phyloP scores from a whole-genome alignment of 257 asterid species.

The Primulina eburnea region DNA sequence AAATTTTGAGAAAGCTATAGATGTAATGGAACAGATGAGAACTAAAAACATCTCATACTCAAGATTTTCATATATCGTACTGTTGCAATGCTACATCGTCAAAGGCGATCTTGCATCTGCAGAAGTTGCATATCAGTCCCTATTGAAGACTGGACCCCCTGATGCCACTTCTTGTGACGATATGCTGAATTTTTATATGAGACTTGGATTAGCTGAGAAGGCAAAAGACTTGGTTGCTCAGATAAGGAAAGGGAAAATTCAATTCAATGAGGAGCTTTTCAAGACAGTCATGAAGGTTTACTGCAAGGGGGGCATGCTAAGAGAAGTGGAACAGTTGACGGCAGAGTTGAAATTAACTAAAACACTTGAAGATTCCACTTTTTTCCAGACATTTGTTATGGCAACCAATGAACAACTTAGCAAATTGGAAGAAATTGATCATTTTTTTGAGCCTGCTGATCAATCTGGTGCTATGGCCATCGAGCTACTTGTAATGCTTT shows the following conservation, averaged over 20 bases:
- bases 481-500: constrained; percentile 59
- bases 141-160: constrained; percentile 59
- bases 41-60: constrained; percentile 52
- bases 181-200: constrained; percentile 66
- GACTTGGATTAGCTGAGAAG: constrained; percentile 58
- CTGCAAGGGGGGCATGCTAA: constrained; percentile 73
- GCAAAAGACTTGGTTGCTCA: constrained; percentile 57
- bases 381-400: constrained; percentile 39
- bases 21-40: constrained; percentile 68
- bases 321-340: constrained; percentile 52
- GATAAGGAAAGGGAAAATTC: constrained; percentile 54
- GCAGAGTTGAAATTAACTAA: constrained; percentile 41
- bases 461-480: constrained; percentile 44
- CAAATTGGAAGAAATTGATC: constrained; percentile 30
- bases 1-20: constrained; percentile 62
- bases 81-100: constrained; percentile 58
- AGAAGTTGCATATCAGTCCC: constrained; percentile 60
- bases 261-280: constrained; percentile 73
- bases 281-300: constrained; percentile 58
- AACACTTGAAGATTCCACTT: constrained; percentile 39
- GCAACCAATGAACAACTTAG: constrained; percentile 41
- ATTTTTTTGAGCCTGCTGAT: constrained; percentile 35
- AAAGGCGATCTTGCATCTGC: constrained; percentile 74
- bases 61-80: constrained; percentile 59
- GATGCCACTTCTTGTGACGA: constrained; percentile 55